These are phyloP conservation scores for Penicillium flavigenum DNA, from an alignment of 495 filamentous ascomycete species.

Conservation along the genomic window DNA sequence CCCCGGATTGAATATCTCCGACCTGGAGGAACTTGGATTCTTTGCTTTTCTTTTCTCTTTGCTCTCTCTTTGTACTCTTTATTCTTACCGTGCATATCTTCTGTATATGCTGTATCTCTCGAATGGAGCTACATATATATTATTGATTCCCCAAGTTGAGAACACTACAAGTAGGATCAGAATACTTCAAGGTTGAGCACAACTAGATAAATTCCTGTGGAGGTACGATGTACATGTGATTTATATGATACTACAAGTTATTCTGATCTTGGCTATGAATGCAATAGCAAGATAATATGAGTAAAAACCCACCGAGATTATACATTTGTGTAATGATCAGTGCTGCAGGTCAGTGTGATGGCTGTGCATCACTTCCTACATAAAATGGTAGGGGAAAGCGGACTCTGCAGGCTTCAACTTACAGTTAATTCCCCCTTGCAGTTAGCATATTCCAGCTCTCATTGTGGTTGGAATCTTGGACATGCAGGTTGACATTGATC, in stretches of 20 bases:
- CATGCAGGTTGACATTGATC: neutral
- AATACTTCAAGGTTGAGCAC: neutral
- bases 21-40: neutral
- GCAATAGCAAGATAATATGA: neutral
- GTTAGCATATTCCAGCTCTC: neutral
- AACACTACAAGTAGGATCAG: neutral
- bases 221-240: neutral
- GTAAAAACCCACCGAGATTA: neutral
- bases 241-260: neutral
- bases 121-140: neutral
- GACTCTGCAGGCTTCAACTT: neutral
- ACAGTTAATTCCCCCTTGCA: neutral
- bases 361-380: conserved; percentile 3
- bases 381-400: neutral
- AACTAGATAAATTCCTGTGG: neutral
- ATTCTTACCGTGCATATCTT: neutral
- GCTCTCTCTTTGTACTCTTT: neutral
- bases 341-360: conserved; percentile 11
- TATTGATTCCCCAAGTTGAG: neutral
- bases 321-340: conserved; percentile 1
- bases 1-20: conserved; percentile 16
- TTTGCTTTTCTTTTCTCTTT: neutral
- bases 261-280: neutral
- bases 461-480: neutral
- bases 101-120: neutral